phyloP scores from a whole-genome alignment of 257 asterid species.

The Solanum etuberosum region DNA sequence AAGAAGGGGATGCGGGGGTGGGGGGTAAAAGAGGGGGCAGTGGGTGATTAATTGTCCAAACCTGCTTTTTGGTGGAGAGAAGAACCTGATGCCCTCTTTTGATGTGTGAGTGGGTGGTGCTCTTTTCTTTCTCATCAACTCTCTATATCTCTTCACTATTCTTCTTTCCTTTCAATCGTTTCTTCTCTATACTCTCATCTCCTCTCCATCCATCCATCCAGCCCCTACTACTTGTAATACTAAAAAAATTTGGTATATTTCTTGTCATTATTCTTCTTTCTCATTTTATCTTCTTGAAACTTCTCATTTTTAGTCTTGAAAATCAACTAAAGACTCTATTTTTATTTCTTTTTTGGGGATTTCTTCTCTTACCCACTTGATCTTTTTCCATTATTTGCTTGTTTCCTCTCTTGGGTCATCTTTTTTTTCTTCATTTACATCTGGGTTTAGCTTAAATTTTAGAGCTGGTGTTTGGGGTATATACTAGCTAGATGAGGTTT shows the following conservation, averaged over 20 bases:
- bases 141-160: background rate
- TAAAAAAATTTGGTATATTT: background rate
- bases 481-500: background rate
- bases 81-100: conserved; percentile 72
- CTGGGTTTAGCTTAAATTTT: background rate
- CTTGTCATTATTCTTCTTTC: background rate
- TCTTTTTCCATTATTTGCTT: background rate
- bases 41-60: conserved; percentile 22
- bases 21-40: background rate
- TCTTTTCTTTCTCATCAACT: conserved; percentile 28
- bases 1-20: background rate
- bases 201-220: background rate
- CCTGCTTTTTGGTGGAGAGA: conserved; percentile 52
- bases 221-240: background rate
- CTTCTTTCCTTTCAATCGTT: background rate
- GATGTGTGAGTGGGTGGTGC: conserved; percentile 85
- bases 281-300: background rate
- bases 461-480: background rate
- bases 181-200: conserved; percentile 2
- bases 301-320: background rate
- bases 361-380: background rate
- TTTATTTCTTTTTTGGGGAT: background rate
- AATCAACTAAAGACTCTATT: background rate
- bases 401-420: background rate
- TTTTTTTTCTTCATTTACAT: background rate